A percentile compares a stretch with the other conserved stretches of the same genome.
These are phyloP conservation scores for Theobroma grandiflorum DNA, from an alignment of 441 rosid genomes.

Conservation along the genomic window DNA sequence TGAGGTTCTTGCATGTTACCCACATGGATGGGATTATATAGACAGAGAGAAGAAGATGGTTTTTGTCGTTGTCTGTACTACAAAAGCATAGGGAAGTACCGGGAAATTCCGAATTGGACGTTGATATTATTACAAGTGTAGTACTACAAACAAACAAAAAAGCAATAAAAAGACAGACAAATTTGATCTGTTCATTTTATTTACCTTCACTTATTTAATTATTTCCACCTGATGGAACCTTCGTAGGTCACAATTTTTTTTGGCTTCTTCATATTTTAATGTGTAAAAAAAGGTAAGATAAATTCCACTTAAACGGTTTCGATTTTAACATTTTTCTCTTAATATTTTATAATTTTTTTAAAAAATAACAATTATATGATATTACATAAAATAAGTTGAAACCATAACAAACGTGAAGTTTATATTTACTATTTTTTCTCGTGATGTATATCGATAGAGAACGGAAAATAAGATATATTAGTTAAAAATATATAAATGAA, in stretches of 20 bases:
- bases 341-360: no score
- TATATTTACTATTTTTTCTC: no score
- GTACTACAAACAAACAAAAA: background rate
- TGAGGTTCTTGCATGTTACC: background rate
- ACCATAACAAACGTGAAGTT: no score
- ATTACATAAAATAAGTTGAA: no score
- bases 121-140: no score
- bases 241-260: background rate
- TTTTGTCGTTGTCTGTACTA: slow-evolving; percentile 11
- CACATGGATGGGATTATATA: background rate
- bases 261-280: no score
- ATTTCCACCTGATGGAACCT: background rate
- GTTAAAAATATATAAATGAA: background rate
- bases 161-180: background rate
- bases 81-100: background rate
- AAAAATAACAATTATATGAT: no score
- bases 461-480: background rate
- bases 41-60: background rate
- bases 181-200: background rate
- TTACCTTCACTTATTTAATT: background rate
- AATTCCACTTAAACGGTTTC: no score
- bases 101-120: background rate
- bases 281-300: no score
- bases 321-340: no score
- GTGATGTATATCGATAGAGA: no score